Percentiles rank a stretch among this genome's conserved stretches.
phyloP scores from a whole-genome alignment of 139 green algal genomes.

The Chlamydomonas sp. region DNA sequence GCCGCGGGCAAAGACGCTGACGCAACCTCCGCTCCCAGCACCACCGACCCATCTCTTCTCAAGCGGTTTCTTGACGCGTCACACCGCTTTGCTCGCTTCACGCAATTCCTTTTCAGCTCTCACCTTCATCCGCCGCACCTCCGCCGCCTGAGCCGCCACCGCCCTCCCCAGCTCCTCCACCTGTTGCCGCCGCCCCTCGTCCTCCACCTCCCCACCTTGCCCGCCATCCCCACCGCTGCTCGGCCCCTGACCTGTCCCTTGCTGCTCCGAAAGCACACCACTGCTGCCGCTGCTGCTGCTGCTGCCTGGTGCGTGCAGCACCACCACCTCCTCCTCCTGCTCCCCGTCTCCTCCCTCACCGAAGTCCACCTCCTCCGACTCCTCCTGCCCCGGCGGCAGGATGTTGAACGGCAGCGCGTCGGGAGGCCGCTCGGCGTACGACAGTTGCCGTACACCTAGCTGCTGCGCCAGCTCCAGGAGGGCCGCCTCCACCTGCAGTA shows the following conservation, averaged over 20 bases:
- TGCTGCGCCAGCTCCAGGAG: conserved; percentile 25
- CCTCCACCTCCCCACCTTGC: not conserved
- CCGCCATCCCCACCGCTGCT: not conserved
- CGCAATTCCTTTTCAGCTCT: too few relatives aligned
- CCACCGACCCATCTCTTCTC: too few relatives aligned
- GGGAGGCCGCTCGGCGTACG: conserved; percentile 17
- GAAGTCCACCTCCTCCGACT: not conserved
- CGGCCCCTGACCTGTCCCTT: not conserved
- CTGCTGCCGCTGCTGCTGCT: not conserved
- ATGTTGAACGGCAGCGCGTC: conserved; percentile 51
- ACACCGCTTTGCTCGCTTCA: too few relatives aligned
- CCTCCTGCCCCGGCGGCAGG: conserved; percentile 34
- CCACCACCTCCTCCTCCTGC: not conserved
- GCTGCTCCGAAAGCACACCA: not conserved
- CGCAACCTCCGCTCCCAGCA: too few relatives aligned
- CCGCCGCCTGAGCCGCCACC: conserved; percentile 32
- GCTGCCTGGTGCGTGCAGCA: too few relatives aligned
- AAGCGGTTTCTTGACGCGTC: too few relatives aligned
- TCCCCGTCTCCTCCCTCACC: not conserved
- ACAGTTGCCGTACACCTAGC: conserved; percentile 19
- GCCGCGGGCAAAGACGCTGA: too few relatives aligned
- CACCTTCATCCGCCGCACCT: conserved; percentile 49
- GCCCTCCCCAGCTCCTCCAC: not conserved
- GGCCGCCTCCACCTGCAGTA: conserved; percentile 20
- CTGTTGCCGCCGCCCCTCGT: not conserved